Evolutionary conservation across 1,139 yeast species (phyloP).

Genomic region (Hansenula sp.): DNA sequence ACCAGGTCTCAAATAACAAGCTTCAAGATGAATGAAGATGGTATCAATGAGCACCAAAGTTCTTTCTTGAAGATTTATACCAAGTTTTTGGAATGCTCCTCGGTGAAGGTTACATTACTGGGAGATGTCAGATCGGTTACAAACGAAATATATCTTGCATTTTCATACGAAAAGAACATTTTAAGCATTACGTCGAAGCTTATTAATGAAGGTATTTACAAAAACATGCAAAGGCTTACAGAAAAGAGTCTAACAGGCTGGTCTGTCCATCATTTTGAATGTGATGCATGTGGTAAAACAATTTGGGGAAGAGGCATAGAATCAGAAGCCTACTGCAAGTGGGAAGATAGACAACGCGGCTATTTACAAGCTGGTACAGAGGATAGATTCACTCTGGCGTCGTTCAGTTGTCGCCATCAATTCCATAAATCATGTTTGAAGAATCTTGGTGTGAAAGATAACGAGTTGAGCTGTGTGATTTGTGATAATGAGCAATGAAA

Average conservation of each 20-base stretch:
- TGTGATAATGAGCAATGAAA: constrained; percentile 10
- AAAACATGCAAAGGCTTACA: constrained; percentile 38
- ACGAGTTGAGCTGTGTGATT: constrained; percentile 19
- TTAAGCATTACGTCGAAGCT: constrained; percentile 49
- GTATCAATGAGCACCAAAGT: constrained; percentile 15
- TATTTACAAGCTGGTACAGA: constrained; percentile 15
- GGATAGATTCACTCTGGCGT: constrained; percentile 31
- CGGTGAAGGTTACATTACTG: constrained; percentile 36
- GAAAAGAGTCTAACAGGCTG: constrained; percentile 51
- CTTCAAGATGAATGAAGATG: constrained; percentile 19
- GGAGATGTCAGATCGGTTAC: constrained; percentile 60
- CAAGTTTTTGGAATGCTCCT: constrained; percentile 36
- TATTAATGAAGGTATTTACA: constrained; percentile 50
- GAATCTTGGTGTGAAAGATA: constrained; percentile 32
- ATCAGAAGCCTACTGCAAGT: constrained; percentile 35
- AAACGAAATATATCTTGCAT: constrained; percentile 60
- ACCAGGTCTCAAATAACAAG: constrained; percentile 29
- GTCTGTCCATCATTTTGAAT: constrained; percentile 47
- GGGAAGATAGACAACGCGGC: constrained; percentile 37
- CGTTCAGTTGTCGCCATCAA: constrained; percentile 58
- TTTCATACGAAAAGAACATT: constrained; percentile 59
- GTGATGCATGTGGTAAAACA: constrained; percentile 68
- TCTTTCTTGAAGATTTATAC: constrained; percentile 50
- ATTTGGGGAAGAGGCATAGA: constrained; percentile 59
- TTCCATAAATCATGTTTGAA: constrained; percentile 61